These are phyloP conservation scores for Bipolaris zeicola DNA, from an alignment of 2,329 filamentous ascomycete genomes.

Conservation along the genomic window DNA sequence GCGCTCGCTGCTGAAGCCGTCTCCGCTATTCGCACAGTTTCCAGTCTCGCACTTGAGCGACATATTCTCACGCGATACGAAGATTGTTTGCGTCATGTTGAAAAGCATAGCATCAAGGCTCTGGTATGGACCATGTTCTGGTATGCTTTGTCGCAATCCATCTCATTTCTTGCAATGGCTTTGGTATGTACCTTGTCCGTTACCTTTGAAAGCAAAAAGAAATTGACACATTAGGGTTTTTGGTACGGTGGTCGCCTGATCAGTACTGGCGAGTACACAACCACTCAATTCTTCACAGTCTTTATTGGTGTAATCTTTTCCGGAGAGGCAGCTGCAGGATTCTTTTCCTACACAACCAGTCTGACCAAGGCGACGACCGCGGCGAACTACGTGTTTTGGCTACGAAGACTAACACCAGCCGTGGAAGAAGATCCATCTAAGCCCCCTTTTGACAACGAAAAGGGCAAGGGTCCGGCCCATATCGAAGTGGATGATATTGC, in stretches of 20 bases:
- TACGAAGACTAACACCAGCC: slow-evolving; percentile 46
- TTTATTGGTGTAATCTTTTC: slow-evolving; percentile 63
- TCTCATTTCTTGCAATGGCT: slow-evolving; percentile 58
- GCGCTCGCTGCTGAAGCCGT: slow-evolving; percentile 92
- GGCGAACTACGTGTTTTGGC: slow-evolving; percentile 61
- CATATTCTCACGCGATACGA: slow-evolving; percentile 75
- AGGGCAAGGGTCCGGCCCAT: slow-evolving; percentile 42
- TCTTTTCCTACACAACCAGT: slow-evolving; percentile 93
- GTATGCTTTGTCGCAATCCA: slow-evolving; percentile 82
- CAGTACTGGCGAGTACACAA: slow-evolving; percentile 57
- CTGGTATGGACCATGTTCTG: slow-evolving; percentile 77
- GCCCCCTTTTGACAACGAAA: slow-evolving; percentile 39
- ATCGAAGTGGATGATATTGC: slow-evolving; percentile 67
- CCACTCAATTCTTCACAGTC: slow-evolving; percentile 91
- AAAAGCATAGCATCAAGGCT: slow-evolving; percentile 63
- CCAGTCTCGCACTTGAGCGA: slow-evolving; percentile 82
- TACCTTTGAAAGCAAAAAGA: background rate
- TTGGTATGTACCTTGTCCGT: slow-evolving; percentile 12
- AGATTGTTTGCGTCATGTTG: slow-evolving; percentile 62
- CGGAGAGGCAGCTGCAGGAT: slow-evolving; percentile 73
- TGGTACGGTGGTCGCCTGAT: slow-evolving; percentile 48
- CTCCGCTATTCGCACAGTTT: slow-evolving; percentile 90
- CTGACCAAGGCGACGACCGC: slow-evolving; percentile 96
- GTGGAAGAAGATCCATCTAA: slow-evolving; percentile 47
- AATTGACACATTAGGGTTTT: slow-evolving; percentile 27